Conservation (phyloP, 345 rosid genomes). For the Aegle marmelos region DNA sequence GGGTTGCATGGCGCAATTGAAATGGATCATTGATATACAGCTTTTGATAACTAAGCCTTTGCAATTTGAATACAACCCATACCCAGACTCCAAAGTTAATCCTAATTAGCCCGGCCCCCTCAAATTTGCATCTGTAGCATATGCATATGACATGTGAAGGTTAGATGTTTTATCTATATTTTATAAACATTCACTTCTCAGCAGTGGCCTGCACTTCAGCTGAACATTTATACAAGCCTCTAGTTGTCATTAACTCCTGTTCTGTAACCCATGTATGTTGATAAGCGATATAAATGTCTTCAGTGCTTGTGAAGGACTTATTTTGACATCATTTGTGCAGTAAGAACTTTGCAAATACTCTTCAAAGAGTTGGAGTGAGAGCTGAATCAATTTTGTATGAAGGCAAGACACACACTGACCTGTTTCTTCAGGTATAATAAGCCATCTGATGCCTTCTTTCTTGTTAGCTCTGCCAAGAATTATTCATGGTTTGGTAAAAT, state of each 20-base stretch:
- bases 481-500: not conserved
- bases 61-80: not conserved
- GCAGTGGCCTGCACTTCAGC: not conserved
- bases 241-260: not conserved
- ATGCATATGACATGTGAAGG: not conserved
- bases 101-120: not conserved
- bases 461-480: not conserved
- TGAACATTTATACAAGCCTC: not conserved
- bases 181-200: not conserved
- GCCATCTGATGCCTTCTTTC: not conserved
- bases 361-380: slow-evolving; percentile 65
- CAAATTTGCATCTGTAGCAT: not conserved
- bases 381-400: slow-evolving; percentile 73
- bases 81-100: not conserved
- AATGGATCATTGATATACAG: not conserved
- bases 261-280: not conserved
- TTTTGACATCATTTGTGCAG: slow-evolving; percentile 39
- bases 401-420: slow-evolving; percentile 92
- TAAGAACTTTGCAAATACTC: slow-evolving; percentile 69
- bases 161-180: not conserved
- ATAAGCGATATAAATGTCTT: not conserved
- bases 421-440: slow-evolving; percentile 82
- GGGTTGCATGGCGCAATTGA: not conserved
- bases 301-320: slow-evolving; percentile 2
- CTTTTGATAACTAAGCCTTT: not conserved